Base-by-base conservation (phyloP, 192 early-diverging fungal species). In the Chytriomyces confervae region DNA sequence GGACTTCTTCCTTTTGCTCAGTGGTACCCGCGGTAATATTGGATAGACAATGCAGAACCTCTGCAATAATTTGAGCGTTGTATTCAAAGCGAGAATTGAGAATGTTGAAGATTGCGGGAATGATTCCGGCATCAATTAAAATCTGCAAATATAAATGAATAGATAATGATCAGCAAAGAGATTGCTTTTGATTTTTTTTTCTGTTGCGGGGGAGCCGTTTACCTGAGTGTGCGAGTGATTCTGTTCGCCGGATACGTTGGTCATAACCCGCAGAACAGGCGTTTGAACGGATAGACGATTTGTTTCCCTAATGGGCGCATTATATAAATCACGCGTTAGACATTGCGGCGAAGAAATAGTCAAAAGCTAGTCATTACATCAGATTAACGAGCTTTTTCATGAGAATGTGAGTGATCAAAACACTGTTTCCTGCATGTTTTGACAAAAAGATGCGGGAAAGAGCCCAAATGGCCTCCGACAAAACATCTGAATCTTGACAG, bases 1-100 rank as follows among this genome's bases (percentile, higher is more conserved):
- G 77, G 16, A 80, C 70, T 51, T 43, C 57, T 49, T 79, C 61
- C 29, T 74, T 75, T 72, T 80, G 79, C 23, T n/a, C n/a, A 9
- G 67, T 62, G 23, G 79, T 80, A 1, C 79, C 79, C 13, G 79
- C 79, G 11, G 79, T 75, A 43, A 80, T 80, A 72, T 80, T 80
- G 6, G 79, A 80, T 24, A 80, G 44, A 51, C 68, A 71, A 64
- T 74, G 69, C 20, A 80, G 47, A 3, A 51, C 75, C 46, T 80
- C 79, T n/a, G 62, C 62, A 18, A 64, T 20, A 61, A 80, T 63
- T n/a, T 44, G 18, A 49, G 48, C 16, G n/a, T 13, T 24, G 29
- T 80, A 49, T 16, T 48, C 60, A 49, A 61, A 47, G 13, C 23
- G 76, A 44, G 13, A 8, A 18, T 27, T 7, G 3, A 80, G 69